Percentiles rank a stretch among this genome's conserved stretches.
Conservation (phyloP, 345 rosid species). For the Syzygium aqueum region DNA sequence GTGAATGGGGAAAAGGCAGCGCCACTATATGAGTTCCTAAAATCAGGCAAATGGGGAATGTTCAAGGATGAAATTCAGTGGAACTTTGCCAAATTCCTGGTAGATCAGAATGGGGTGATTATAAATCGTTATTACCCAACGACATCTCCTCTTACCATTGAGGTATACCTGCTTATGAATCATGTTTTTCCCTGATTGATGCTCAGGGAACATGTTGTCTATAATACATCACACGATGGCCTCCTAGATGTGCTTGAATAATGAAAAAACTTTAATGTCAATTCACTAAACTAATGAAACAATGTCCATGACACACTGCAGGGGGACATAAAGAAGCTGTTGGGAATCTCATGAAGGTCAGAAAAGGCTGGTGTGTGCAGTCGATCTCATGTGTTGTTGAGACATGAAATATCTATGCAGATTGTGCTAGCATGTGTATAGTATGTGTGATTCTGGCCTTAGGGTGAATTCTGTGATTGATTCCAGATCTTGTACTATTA, state of each 20-base stretch:
- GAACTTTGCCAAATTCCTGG: constrained; percentile 89
- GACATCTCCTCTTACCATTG: constrained; percentile 65
- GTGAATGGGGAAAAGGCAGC: constrained; percentile 69
- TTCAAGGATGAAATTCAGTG: constrained; percentile 82
- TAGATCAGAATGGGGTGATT: constrained; percentile 62
- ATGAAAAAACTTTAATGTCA: background rate
- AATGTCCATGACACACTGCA: background rate
- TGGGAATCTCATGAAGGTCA: constrained; percentile 2
- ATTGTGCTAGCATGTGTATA: background rate
- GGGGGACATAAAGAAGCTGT: constrained; percentile 5
- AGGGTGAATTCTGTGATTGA: background rate
- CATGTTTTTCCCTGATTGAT: background rate
- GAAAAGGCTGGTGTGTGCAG: background rate
- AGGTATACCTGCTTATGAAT: constrained; percentile 25
- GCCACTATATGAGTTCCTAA: constrained; percentile 64
- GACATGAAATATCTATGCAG: background rate
- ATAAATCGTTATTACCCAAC: constrained; percentile 77
- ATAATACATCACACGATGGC: background rate
- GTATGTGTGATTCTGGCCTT: background rate
- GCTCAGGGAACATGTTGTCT: background rate
- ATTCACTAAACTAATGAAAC: background rate
- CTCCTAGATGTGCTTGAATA: background rate
- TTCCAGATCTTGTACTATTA: background rate
- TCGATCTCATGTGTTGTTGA: background rate
- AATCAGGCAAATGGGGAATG: constrained; percentile 76